Evolutionary conservation across 208 protist genomes (phyloP).

Genomic region (Strigomonas culicis): DNA sequence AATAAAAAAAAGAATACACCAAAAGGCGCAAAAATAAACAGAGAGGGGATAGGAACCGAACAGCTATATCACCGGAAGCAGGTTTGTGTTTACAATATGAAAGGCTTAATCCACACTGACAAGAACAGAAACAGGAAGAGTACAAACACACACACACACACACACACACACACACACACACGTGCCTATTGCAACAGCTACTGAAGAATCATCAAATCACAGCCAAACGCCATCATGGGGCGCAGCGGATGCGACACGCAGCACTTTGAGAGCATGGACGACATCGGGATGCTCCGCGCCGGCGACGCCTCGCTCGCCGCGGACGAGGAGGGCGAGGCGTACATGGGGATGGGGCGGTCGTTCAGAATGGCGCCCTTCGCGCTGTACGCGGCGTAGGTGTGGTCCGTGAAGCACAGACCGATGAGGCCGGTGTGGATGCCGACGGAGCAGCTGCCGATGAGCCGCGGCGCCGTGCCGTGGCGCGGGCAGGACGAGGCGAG

Average conservation of each 20-base stretch:
- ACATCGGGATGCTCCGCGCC: background rate
- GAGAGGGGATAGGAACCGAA: background rate
- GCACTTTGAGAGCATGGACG: conserved; percentile 31
- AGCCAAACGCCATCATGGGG: conserved; percentile 63
- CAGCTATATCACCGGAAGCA: too few species aligned
- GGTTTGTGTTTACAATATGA: too few species aligned
- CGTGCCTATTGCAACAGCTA: conserved; percentile 21
- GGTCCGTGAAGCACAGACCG: conserved; percentile 63
- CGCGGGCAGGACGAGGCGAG: background rate
- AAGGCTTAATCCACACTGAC: background rate
- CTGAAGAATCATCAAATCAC: conserved; percentile 73
- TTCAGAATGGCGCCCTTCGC: conserved; percentile 51
- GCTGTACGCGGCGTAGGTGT: conserved; percentile 76
- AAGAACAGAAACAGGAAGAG: conserved; percentile 14
- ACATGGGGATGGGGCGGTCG: conserved; percentile 40
- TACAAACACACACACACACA: conserved; percentile 6
- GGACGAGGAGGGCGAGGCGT: conserved; percentile 14
- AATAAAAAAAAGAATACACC: conserved; percentile 8
- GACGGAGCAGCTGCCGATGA: conserved; percentile 52
- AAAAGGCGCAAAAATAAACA: conserved; percentile 17
- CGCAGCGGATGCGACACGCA: conserved; percentile 74
- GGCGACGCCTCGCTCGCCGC: background rate
- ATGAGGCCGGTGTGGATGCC: conserved; percentile 77
- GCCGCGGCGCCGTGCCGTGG: conserved; percentile 13
- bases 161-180: conserved; percentile 11